Percentiles rank a stretch among this genome's conserved stretches.
phyloP scores from a whole-genome alignment of 768 basidiomycete genomes.

The Termitomyces eurrhizus region DNA sequence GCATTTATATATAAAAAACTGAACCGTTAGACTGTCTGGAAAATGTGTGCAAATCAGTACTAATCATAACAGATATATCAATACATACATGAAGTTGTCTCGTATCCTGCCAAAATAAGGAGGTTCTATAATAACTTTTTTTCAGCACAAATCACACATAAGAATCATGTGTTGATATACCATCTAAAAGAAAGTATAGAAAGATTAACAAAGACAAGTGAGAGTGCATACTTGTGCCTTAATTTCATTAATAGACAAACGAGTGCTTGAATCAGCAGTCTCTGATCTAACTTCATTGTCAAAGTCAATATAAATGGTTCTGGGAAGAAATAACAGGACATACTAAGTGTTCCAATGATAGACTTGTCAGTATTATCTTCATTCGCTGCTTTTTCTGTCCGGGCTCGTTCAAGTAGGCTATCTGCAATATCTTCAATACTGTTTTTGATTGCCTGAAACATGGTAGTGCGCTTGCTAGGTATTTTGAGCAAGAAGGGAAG shows the following conservation, averaged over 20 bases:
- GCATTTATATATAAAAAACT: neutral
- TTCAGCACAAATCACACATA: neutral
- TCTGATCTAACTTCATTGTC: slow-evolving; percentile 31
- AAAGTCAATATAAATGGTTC: neutral
- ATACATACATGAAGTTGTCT: slow-evolving; percentile 18
- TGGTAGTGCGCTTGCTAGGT: slow-evolving; percentile 22
- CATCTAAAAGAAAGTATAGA: slow-evolving; percentile 14
- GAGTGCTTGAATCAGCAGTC: slow-evolving; percentile 16
- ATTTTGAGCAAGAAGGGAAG: slow-evolving; percentile 25
- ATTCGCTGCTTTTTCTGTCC: slow-evolving; percentile 20
- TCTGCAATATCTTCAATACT: slow-evolving; percentile 26
- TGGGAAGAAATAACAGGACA: neutral
- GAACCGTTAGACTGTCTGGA: slow-evolving; percentile 4
- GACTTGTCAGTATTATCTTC: slow-evolving; percentile 18
- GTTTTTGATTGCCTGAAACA: slow-evolving; percentile 20
- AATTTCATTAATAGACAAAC: slow-evolving; percentile 39
- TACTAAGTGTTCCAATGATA: slow-evolving; percentile 23
- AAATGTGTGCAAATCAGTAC: neutral
- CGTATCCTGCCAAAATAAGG: slow-evolving; percentile 20
- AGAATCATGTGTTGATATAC: slow-evolving; percentile 1
- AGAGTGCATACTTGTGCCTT: slow-evolving; percentile 27
- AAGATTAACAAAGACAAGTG: neutral
- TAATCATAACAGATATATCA: neutral
- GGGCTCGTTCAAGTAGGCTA: slow-evolving; percentile 22
- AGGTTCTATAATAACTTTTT: slow-evolving; percentile 9